phyloP scores from a whole-genome alignment of 2,329 filamentous ascomycete species.

The Aureobasidium lini region DNA sequence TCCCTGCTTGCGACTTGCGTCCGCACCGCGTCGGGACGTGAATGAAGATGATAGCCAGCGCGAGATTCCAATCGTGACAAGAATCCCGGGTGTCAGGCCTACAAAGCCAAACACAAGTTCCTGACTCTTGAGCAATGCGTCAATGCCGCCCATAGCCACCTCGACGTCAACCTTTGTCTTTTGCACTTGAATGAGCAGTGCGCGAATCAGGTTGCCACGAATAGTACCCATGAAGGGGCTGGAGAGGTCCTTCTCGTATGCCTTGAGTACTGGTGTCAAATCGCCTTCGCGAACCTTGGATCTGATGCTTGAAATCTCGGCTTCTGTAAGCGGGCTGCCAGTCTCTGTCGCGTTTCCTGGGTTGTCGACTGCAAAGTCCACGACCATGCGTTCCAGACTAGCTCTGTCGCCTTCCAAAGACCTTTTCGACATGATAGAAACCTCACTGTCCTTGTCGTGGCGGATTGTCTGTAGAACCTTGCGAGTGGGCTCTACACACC shows the following conservation, averaged over 20 bases:
- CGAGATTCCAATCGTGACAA: constrained; percentile 69
- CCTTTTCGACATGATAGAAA: constrained; percentile 92
- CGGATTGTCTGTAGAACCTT: constrained; percentile 87
- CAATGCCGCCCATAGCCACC: constrained; percentile 90
- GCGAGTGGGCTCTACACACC: constrained; percentile 78
- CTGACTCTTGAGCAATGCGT: constrained; percentile 88
- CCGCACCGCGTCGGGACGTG: constrained; percentile 61
- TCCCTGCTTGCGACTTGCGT: constrained; percentile 56
- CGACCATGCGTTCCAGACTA: constrained; percentile 93
- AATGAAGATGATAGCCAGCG: constrained; percentile 66
- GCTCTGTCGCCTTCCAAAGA: constrained; percentile 84
- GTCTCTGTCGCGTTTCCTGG: constrained; percentile 51
- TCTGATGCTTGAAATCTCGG: constrained; percentile 66
- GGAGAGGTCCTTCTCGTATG: constrained; percentile 83
- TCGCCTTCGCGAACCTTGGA: constrained; percentile 83
- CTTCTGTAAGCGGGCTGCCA: constrained; percentile 46
- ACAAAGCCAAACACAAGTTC: constrained; percentile 98
- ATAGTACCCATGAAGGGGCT: constrained; percentile 76
- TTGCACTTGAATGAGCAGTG: constrained; percentile 90
- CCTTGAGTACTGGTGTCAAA: constrained; percentile 80
- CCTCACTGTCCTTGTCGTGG: constrained; percentile 85
- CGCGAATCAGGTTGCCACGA: constrained; percentile 77
- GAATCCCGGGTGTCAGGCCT: constrained; percentile 83
- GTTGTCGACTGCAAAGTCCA: constrained; percentile 86
- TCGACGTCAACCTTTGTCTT: constrained; percentile 99